A percentile compares a stretch with the other conserved stretches of the same genome.
These are phyloP conservation scores for Camelina laxa DNA, from an alignment of 345 rosid species.

Conservation along the genomic window DNA sequence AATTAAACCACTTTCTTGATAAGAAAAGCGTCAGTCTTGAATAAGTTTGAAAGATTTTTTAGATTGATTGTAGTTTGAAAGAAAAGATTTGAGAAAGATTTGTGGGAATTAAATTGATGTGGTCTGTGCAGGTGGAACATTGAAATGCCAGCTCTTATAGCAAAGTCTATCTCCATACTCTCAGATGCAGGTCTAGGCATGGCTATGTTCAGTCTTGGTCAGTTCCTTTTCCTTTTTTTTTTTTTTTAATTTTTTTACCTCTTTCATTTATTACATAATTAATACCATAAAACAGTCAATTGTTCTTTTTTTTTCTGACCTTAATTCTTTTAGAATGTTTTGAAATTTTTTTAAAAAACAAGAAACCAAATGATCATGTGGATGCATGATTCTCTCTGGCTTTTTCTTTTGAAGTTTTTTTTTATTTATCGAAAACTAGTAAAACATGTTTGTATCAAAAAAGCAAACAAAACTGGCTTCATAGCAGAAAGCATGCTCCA, in stretches of 20 bases:
- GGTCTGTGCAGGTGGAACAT: constrained; percentile 82
- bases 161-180: constrained; percentile 95
- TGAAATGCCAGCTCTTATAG: constrained; percentile 92
- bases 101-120: constrained; percentile 37
- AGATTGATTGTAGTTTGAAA: neutral
- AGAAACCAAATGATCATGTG: constrained; percentile 31
- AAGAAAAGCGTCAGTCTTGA: constrained; percentile 5
- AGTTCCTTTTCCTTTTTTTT: constrained; percentile 44
- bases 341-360: neutral
- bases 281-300: constrained; percentile 36
- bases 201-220: constrained; percentile 99
- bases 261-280: constrained; percentile 27
- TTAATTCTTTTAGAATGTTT: constrained; percentile 29
- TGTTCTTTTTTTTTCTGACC: constrained; percentile 32
- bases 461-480: constrained; percentile 44
- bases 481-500: constrained; percentile 43
- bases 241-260: neutral
- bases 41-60: neutral
- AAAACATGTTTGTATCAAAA: constrained; percentile 40
- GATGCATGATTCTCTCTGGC: constrained; percentile 35
- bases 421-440: neutral
- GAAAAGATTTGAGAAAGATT: constrained; percentile 40
- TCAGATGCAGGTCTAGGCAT: constrained; percentile 99
- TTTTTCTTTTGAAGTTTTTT: constrained; percentile 2
- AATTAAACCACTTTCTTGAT: constrained; percentile 11